These are phyloP conservation scores for Pugionium cornutum DNA, from an alignment of 345 rosid genomes.

Conservation along the genomic window DNA sequence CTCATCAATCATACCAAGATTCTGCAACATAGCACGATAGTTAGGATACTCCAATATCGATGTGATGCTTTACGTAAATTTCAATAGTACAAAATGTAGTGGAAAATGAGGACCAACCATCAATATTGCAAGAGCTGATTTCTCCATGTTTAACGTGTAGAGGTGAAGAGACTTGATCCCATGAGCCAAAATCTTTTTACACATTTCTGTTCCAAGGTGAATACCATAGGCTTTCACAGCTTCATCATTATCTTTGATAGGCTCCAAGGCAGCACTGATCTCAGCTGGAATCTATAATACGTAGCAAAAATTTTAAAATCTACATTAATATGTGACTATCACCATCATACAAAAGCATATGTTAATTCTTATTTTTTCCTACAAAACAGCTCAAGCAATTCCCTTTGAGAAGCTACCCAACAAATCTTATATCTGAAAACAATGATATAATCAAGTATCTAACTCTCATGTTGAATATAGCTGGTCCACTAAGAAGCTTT, in stretches of 20 bases:
- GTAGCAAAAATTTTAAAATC: not conserved
- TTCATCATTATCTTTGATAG: slow-evolving; percentile 97
- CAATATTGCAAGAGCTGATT: slow-evolving; percentile 82
- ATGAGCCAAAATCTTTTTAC: slow-evolving; percentile 86
- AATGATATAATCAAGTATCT: not conserved
- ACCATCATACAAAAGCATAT: slow-evolving; percentile 6
- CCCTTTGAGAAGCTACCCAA: not conserved
- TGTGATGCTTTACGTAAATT: not conserved
- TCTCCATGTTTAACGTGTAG: slow-evolving; percentile 92
- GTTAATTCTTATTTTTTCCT: not conserved
- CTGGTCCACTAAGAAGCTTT: slow-evolving; percentile 15
- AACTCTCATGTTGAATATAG: not conserved
- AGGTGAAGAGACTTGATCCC: slow-evolving; percentile 88
- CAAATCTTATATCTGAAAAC: slow-evolving; percentile 9
- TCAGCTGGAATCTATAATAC: slow-evolving; percentile 72
- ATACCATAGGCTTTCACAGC: slow-evolving; percentile 90
- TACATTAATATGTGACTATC: not conserved
- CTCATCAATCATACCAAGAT: slow-evolving; percentile 93
- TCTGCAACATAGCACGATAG: slow-evolving; percentile 51
- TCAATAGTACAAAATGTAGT: not conserved
- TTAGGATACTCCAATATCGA: slow-evolving; percentile 31
- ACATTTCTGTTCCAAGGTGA: slow-evolving; percentile 97
- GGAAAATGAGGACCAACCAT: slow-evolving; percentile 50
- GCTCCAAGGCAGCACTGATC: slow-evolving; percentile 82
- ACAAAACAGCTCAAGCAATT: slow-evolving; percentile 1